Base-by-base conservation (phyloP, 257 asterid genomes). In the Solanum pennellii region DNA sequence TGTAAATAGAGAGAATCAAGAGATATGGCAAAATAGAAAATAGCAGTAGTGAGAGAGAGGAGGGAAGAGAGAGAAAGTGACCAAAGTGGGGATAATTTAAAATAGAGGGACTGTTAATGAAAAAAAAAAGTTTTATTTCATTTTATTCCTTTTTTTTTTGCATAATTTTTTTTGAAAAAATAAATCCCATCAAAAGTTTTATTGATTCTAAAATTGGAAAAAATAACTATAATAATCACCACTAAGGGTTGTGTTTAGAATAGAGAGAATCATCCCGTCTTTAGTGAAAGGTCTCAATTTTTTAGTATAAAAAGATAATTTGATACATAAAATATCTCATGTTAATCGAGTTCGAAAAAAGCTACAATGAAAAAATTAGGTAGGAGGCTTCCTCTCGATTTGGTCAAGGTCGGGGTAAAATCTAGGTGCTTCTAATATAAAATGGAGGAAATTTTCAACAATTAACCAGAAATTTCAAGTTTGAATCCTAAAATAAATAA, bases 291-390 rank as follows among this genome's bases (percentile, higher is more conserved):
- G 9, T 73, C 9, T 35, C 18, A 3, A 3, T 12, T 37, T 37
- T 35, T 23, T 14, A 31, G 2, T 7, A 71, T 16, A 16, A 31
- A 31, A 68, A 68, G 27, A 4, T 60, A 60, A 12, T 60, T 21
- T 3, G 27, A 60, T 60, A 21, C 18, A 13, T 47, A 13, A 47
- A 13, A 5, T 65, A 65, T 65, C 33, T 65, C 72, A 0, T 62
- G 15, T 62, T n/a, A n/a, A n/a, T 5, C 1, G 3, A 62, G 12
- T 11, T 62, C 1, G 1, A 3, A 0, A n/a, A 25, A 65, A 65
- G 8, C 33, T 2, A 65, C 1, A 65, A 5, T n/a, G 14, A 33
- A 29, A 31, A 29, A 31, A 6, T 6, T 29, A 6, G 12, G 13
- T 31, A 15, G 42, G 13, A 35, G 9, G 39, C 18, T 68, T 68